Evolutionary conservation across 75 land plant genomes (phyloP), one percentile per base, ranked within the genome.

Genomic region (Cunninghamia lanceolata): DNA sequence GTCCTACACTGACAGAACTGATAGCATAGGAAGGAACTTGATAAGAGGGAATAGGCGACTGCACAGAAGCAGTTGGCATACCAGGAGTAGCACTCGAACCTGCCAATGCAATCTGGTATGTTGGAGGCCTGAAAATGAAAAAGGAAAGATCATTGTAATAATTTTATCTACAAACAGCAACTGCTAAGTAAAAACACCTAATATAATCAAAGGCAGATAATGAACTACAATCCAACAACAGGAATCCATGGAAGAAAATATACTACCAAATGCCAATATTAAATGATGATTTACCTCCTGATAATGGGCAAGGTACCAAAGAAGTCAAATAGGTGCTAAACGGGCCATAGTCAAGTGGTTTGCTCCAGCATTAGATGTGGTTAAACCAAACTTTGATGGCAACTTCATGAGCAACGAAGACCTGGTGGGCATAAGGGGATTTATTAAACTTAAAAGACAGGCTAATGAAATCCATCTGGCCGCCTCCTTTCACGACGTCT

Each of bases 111-210:
- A 70, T 13, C 47, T 88, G 88, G 54, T 88, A 75, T 36, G 85
- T 28, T 63, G 89, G 52, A 83, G 88, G 56, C 85, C 88, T 89
- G 88, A 38, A 87, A 79, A 43, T 25, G 3, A 79, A 28, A 25
- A 28, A 35, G 7, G 9, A 42, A 79, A 79, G 3, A 79, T 21
- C 8, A 40, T 15, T 14, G 8, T 38, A 39, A 39, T 77, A 9
- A 3, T 43, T 45, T 80, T 28, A n/a, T 2, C 4, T n/a, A 28
- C 52, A 43, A 43, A 43, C 30, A 80, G 30, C 15, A 53, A 35
- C 63, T 47, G n/a, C 0, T 28, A 42, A 80, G 4, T 50, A 50
- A 50, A 50, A 50, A 13, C 2, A 50, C 53, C 1, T 50, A 50
- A 73, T 13, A 73, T n/a, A 28, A 13, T 34, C 76, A 73, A 73